Evolutionary conservation across 306 rosid species (phyloP).

Genomic region (Begonia fuchsioides): DNA sequence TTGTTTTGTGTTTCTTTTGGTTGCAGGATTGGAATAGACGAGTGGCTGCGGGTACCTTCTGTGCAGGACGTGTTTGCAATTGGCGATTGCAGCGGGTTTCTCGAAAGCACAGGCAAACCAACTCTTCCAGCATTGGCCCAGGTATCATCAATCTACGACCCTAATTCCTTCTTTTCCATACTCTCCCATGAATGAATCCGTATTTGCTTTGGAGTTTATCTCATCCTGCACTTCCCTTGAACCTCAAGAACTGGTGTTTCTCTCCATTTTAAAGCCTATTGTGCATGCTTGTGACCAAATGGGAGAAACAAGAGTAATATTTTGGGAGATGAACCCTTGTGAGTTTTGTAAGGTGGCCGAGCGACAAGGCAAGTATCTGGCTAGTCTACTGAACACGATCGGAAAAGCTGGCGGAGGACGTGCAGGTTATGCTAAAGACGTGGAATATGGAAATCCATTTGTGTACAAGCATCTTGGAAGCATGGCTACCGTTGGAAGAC

Average conservation of each 20-base stretch:
- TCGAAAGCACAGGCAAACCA: conserved; percentile 81
- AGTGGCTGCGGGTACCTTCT: conserved; percentile 78
- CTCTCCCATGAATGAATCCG: background rate
- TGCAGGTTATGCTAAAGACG: conserved; percentile 36
- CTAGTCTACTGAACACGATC: conserved; percentile 45
- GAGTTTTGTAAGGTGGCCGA: conserved; percentile 66
- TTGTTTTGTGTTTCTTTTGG: background rate
- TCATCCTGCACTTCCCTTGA: conserved; percentile 1
- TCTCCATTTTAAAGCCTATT: too few relatives aligned
- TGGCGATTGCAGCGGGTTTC: conserved; percentile 90
- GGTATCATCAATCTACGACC: conserved; percentile 29
- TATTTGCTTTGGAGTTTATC: background rate
- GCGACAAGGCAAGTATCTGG: conserved; percentile 83
- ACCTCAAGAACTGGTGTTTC: background rate
- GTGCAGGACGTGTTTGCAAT: conserved; percentile 66
- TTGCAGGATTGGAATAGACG: conserved; percentile 81
- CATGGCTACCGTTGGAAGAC: conserved; percentile 90
- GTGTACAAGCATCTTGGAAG: conserved; percentile 89
- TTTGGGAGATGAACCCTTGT: background rate
- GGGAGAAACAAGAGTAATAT: background rate
- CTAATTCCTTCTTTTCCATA: background rate
- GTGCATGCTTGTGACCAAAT: too few relatives aligned
- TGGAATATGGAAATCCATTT: conserved; percentile 49
- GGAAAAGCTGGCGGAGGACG: conserved; percentile 63
- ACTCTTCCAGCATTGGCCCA: conserved; percentile 90